Base-by-base conservation (phyloP, 179 eudicot genomes). In the Dionaea muscipula region DNA sequence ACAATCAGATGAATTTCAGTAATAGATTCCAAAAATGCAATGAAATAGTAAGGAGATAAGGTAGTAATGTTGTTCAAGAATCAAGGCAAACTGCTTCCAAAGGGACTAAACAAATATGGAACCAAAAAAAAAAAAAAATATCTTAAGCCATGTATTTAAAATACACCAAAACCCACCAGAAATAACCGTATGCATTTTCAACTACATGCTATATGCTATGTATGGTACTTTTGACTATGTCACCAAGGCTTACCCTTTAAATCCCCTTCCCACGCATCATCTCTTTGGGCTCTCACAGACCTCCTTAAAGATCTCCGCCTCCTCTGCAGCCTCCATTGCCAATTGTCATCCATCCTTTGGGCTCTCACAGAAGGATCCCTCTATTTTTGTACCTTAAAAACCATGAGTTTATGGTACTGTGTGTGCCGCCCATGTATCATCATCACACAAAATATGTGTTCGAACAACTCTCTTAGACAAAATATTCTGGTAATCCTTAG, bases 401-500 rank as follows among this genome's bases (percentile, higher is more conserved):
- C 31, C 17, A 28, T 33, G 23, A 0, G 2, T 20, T 24, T 20
- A 21, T 12, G 15, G 1, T 31, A 20, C 23, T 38, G 8, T 20
- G 21, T 22, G 28, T 49, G 53, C 53, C 18, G 13, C n/a, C 12
- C 18, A 7, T 49, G 15, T 15, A 14, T 49, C 16, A 24, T 2
- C 11, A 25, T 7, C 3, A n/a, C n/a, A n/a, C n/a, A 26, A 26
- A 49, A 16, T 61, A 56, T 27, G 69, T 65, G 71, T 20, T 27
- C 55, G 7, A 45, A 40, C 31, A 55, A 70, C 50, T 38, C 45
- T 48, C 50, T 66, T 23, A 55, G 43, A 55, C 62, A 51, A 45
- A 62, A 22, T 47, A 44, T 61, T 21, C 45, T 45, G 21, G 26
- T 69, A 36, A 50, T 74, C 51, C 60, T 56, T 44, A 50, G 56